Base-by-base conservation (phyloP, 176 grass and related monocot genomes). In the Carex parvula region DNA sequence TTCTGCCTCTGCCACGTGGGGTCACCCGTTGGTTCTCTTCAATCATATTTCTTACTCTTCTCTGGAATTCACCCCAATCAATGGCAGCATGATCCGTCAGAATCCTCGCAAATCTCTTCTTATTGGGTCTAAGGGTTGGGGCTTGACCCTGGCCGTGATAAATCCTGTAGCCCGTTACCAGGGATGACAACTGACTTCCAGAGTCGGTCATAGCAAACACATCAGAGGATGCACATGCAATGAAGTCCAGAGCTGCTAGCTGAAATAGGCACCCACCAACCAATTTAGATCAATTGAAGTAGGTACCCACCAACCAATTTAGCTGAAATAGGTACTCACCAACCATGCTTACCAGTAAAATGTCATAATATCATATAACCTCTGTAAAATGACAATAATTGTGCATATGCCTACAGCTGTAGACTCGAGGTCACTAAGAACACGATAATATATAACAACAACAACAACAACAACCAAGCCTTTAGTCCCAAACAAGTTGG, bases 121-220 rank as follows among this genome's bases (percentile, higher is more conserved):
- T 83, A 86, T 99, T 99, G 54, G 93, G 91, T 80, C 94, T 84
- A 67, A 95, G 76, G 21, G 96, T 99, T 52, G 91, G 88, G 63
- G 93, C 88, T 35, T 87, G 88, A 26, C 91, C 96, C 70, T 64
- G 69, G 17, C 96, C 96, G 71, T 99, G 96, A 92, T 99, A 99
- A 30, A 92, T 86, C 7, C 93, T 90, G 77, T 82, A 95, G 24
- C 96, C 96, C 7, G 88, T 93, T 63, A 99, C 96, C 4, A 95
- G 89, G 42, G 96, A 99, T 80, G 96, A 95, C 14, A 99, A 88
- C 81, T 99, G 96, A 87, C 96, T 99, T 57, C 96, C 96, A 22
- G 96, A 91, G 86, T 99, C 96, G 42, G 96, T 99, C 91, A 99
- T 88, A 42, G 88, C 91, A 88, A 99, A 95, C 74, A 99, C 93